phyloP scores from a whole-genome alignment of 352 stramenopile species.

The Globisporangium rhizosaccharum region DNA sequence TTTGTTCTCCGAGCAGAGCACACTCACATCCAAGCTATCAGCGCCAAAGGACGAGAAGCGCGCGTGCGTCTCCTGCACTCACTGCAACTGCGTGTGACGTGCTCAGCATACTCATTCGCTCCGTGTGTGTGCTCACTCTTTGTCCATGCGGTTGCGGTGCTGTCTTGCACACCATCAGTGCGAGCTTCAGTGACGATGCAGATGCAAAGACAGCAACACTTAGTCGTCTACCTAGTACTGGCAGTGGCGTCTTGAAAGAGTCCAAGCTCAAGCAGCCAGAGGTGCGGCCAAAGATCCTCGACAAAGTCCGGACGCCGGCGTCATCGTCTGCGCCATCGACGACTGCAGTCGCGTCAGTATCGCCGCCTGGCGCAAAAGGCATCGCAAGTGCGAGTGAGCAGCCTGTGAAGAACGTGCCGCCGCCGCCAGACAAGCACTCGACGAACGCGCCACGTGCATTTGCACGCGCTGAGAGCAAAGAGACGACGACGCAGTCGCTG shows the following conservation, averaged over 20 bases:
- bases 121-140: background rate
- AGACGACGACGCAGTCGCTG: slow-evolving; percentile 25
- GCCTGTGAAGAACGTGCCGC: slow-evolving; percentile 41
- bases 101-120: too few relatives aligned
- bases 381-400: slow-evolving; percentile 6
- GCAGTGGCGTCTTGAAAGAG: slow-evolving; percentile 28
- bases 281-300: slow-evolving; percentile 32
- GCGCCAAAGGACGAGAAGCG: slow-evolving; percentile 32
- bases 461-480: slow-evolving; percentile 38
- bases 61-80: slow-evolving; percentile 10
- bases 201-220: slow-evolving; percentile 11
- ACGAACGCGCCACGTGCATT: slow-evolving; percentile 9
- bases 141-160: background rate
- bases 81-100: too few relatives aligned
- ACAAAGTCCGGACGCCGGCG: slow-evolving; percentile 21
- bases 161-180: slow-evolving; percentile 3
- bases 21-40: slow-evolving; percentile 4
- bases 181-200: slow-evolving; percentile 11
- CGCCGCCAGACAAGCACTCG: slow-evolving; percentile 33
- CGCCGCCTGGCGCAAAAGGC: slow-evolving; percentile 1
- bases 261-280: slow-evolving; percentile 76
- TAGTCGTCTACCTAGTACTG: slow-evolving; percentile 9
- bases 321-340: slow-evolving; percentile 8
- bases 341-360: background rate
- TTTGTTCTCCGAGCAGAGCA: background rate